Evolutionary conservation across 2,329 filamentous ascomycete species (phyloP), one percentile per base, ranked within the genome.

Genomic region (Sporothrix mexicana): DNA sequence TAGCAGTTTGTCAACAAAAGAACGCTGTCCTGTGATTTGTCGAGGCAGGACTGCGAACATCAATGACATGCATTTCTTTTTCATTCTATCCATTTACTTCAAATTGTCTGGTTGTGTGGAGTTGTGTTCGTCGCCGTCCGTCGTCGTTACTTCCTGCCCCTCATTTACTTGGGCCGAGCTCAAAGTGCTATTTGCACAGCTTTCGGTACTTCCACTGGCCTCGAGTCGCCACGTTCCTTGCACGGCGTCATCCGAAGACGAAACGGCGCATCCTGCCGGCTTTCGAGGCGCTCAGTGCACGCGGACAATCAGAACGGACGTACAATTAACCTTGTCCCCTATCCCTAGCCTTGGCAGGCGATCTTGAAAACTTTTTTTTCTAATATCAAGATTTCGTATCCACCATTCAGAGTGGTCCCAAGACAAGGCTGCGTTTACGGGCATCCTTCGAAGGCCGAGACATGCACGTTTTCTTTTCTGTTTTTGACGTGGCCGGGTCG

Each of bases 181-280:
- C 17, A 20, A n/a, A 13, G 4, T 12, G 30, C 66, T 69, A 69
- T 53, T 69, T 36, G 13, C 66, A 55, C 66, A 15, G 66, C 20
- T 15, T 8, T 47, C 13, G 1, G 10, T 2, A 20, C 41, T 45
- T 17, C 51, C 9, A 17, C 49, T 30, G 23, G 36, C 41, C 55
- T 23, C 25, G 57, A 62, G 25, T 57, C 49, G 43, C 36, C 67
- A 45, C 36, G 12, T 9, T 1, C 41, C 25, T 49, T 55, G 47
- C 20, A 30, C 67, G 67, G 67, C 51, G 67, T 55, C 67, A 53
- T 69, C 67, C 67, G 36, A 47, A 69, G 36, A 41, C 67, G 15
- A 17, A 43, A 36, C n/a, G n/a, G n/a, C 49, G 67, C 51, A 69
- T 30, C 36, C 67, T 69, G 51, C 67, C 67, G 67, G 51, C n/a